These are phyloP conservation scores for Mortierella sp. DNA, from an alignment of 371 early-diverging fungal genomes.

Conservation along the genomic window DNA sequence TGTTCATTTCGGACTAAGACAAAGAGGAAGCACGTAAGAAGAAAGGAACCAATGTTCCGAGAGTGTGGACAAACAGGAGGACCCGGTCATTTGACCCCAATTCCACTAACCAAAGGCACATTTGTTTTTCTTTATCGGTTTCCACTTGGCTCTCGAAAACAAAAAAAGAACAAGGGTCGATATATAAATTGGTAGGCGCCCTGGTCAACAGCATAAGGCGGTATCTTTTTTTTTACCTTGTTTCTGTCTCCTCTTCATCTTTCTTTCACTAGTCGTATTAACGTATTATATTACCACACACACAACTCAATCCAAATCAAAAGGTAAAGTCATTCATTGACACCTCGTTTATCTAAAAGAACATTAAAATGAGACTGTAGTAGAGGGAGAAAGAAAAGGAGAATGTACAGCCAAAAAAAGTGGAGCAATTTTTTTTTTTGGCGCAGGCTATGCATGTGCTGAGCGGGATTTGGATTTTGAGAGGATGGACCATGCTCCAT, in stretches of 20 bases:
- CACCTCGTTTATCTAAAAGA: background rate
- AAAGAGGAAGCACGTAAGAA: background rate
- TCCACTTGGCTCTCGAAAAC: background rate
- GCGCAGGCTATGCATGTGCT: background rate
- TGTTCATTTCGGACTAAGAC: background rate
- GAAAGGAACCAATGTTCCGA: background rate
- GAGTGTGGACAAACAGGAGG: background rate
- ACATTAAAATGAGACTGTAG: background rate
- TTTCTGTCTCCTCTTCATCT: background rate
- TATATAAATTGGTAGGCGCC: background rate
- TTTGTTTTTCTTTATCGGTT: background rate
- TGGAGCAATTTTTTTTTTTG: background rate
- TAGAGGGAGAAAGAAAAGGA: background rate
- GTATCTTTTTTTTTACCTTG: background rate
- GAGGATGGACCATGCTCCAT: slow-evolving; percentile 18
- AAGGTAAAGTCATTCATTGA: background rate
- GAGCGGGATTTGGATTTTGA: background rate
- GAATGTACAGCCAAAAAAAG: background rate
- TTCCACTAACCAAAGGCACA: background rate
- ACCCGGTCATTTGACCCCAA: slow-evolving; percentile 2
- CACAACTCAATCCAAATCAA: too few relatives aligned
- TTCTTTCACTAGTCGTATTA: too few relatives aligned
- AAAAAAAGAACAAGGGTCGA: background rate
- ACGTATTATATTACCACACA: too few relatives aligned
- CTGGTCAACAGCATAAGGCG: background rate